These are phyloP conservation scores for Psilocybe subaeruginosa DNA, from an alignment of 768 basidiomycete genomes.

Conservation along the genomic window DNA sequence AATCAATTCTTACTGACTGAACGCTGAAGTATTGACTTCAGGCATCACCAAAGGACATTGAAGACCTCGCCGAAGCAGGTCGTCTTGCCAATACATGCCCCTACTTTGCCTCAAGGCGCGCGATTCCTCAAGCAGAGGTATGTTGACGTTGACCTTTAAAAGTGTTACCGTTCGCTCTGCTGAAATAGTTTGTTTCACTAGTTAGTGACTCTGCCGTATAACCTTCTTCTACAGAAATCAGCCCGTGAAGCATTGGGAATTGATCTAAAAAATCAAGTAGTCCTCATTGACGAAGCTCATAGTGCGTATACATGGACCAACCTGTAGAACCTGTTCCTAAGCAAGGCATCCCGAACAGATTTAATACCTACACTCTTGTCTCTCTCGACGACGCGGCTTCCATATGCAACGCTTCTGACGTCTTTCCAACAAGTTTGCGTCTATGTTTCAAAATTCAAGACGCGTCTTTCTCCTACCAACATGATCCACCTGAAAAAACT, in stretches of 20 bases:
- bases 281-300: conserved; percentile 96
- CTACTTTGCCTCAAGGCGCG: conserved; percentile 89
- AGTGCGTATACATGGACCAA: conserved; percentile 52
- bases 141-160: conserved; percentile 7
- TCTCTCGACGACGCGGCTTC: conserved; percentile 73
- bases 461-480: conserved; percentile 73
- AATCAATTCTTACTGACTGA: neutral
- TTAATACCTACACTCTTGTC: conserved; percentile 89
- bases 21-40: conserved; percentile 29
- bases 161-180: neutral
- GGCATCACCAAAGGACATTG: conserved; percentile 93
- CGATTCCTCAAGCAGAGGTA: conserved; percentile 91
- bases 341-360: conserved; percentile 51
- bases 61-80: conserved; percentile 83
- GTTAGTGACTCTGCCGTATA: conserved; percentile 94
- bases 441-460: conserved; percentile 80
- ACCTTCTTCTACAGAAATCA: conserved; percentile 80
- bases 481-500: conserved; percentile 81
- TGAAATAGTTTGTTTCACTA: conserved; percentile 27
- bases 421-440: conserved; percentile 76
- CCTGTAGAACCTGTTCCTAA: neutral
- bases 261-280: conserved; percentile 79
- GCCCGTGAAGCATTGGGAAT: conserved; percentile 90
- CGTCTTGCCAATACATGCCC: conserved; percentile 76
- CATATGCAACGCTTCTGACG: conserved; percentile 53